Evolutionary conservation across 2,329 filamentous ascomycete species (phyloP), one percentile per base, ranked within the genome.

Genomic region (Esteya vermicola): DNA sequence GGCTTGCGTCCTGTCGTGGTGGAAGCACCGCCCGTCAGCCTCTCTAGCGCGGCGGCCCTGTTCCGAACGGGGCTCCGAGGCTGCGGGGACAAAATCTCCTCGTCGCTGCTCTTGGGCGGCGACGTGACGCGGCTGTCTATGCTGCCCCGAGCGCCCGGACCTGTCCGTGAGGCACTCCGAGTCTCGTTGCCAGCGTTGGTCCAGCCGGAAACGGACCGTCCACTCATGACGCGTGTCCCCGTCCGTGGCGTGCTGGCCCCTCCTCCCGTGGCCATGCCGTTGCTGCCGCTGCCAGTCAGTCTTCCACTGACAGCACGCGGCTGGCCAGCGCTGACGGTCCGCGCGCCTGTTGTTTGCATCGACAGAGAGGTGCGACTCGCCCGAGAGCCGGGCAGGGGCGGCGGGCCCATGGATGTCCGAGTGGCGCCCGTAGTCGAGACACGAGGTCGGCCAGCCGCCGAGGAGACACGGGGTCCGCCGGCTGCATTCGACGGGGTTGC

Each of bases 361-460:
- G 70, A 68, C 21, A 21, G 21, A 10, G 61, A 49, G 38, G 66
- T 63, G 43, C 69, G 61, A 39, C 60, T 56, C 9, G 58, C 52
- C 45, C 63, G 60, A 26, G 64, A 50, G 1, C 60, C 53, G 4
- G 70, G 70, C 7, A 63, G 56, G 2, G 69, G 59, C 9, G 81
- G 76, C 26, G 80, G 78, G 2, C 74, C 78, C 77, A 84, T 83
- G 4, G 78, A 80, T 9, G 71, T 65, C 49, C 78, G 70, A 28
- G 61, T 59, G 22, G 60, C 64, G n/a, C 58, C 58, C 16, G 71
- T 54, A 30, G n/a, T n/a, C n/a, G n/a, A n/a, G 72, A 70, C 30
- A 73, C 61, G 35, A 79, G 70, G 37, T 72, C 45, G 43, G 9
- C 35, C 8, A 0, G 42, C 28, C 2, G 26, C 33, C 4, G 44